These are phyloP conservation scores for Boletus mariae DNA, from an alignment of 1,284 basidiomycete genomes.

Conservation along the genomic window DNA sequence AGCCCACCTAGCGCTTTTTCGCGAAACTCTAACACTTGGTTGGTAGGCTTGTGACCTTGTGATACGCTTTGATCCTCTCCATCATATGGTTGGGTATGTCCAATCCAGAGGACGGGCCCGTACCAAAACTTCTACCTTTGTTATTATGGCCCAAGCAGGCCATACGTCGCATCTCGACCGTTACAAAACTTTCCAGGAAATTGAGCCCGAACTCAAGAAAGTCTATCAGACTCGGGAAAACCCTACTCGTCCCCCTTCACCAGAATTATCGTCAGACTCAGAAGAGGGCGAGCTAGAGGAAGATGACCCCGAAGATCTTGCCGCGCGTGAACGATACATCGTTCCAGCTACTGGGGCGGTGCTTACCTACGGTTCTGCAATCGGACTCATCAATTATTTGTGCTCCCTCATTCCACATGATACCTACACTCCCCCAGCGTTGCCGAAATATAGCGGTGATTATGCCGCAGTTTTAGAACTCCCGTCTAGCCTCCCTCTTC, in stretches of 20 bases:
- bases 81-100: slow-evolving; percentile 77
- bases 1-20: neutral
- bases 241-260: slow-evolving; percentile 29
- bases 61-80: slow-evolving; percentile 73
- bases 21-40: slow-evolving; percentile 3
- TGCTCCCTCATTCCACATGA: slow-evolving; percentile 76
- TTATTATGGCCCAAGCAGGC: slow-evolving; percentile 72
- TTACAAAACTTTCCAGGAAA: slow-evolving; percentile 55
- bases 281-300: slow-evolving; percentile 37
- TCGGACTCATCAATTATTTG: slow-evolving; percentile 64
- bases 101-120: slow-evolving; percentile 83
- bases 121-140: slow-evolving; percentile 68
- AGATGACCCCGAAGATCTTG: slow-evolving; percentile 53
- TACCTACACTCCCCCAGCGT: slow-evolving; percentile 54
- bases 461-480: slow-evolving; percentile 57
- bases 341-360: slow-evolving; percentile 69
- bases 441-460: slow-evolving; percentile 60
- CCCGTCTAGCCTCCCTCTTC: slow-evolving; percentile 66
- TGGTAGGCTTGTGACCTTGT: slow-evolving; percentile 77
- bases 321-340: slow-evolving; percentile 65
- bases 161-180: slow-evolving; percentile 50
- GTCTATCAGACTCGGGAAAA: slow-evolving; percentile 55
- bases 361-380: slow-evolving; percentile 71
- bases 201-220: slow-evolving; percentile 60
- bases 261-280: slow-evolving; percentile 29